These are phyloP conservation scores for Sporothrix sp. DNA, from an alignment of 2,329 filamentous ascomycete genomes.

Conservation along the genomic window DNA sequence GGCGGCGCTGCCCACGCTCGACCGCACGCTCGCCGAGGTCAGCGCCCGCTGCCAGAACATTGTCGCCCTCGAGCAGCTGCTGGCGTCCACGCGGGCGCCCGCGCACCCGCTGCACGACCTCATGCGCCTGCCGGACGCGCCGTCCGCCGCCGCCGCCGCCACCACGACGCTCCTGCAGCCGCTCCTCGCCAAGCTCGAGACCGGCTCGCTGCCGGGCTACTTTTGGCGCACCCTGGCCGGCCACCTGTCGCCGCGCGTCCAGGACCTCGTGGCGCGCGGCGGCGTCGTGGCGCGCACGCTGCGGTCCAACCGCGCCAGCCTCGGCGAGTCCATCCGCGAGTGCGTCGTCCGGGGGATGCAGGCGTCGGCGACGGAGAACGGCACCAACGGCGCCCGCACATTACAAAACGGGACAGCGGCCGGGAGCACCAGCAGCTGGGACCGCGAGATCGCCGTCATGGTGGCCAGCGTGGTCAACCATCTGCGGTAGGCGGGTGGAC, in stretches of 20 bases:
- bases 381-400: too few species aligned
- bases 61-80: conserved; percentile 72
- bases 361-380: conserved; percentile 47
- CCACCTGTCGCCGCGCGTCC: conserved; percentile 63
- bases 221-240: conserved; percentile 89
- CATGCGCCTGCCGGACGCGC: neutral
- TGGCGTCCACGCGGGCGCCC: conserved; percentile 59
- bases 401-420: neutral
- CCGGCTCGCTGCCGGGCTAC: conserved; percentile 74
- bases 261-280: conserved; percentile 74
- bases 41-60: conserved; percentile 82
- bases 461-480: conserved; percentile 67
- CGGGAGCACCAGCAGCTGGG: conserved; percentile 50
- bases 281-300: conserved; percentile 77
- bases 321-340: conserved; percentile 69
- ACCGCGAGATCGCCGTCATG: conserved; percentile 91
- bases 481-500: conserved; percentile 28
- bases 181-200: conserved; percentile 71
- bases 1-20: conserved; percentile 68
- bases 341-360: conserved; percentile 73
- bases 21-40: conserved; percentile 72
- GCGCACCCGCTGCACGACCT: conserved; percentile 51
- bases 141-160: conserved; percentile 20
- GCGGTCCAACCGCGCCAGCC: conserved; percentile 60
- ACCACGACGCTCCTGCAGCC: conserved; percentile 54